Base-by-base conservation (phyloP, 2,329 filamentous ascomycete genomes). In the Pseudovirgaria hyperparasitica region DNA sequence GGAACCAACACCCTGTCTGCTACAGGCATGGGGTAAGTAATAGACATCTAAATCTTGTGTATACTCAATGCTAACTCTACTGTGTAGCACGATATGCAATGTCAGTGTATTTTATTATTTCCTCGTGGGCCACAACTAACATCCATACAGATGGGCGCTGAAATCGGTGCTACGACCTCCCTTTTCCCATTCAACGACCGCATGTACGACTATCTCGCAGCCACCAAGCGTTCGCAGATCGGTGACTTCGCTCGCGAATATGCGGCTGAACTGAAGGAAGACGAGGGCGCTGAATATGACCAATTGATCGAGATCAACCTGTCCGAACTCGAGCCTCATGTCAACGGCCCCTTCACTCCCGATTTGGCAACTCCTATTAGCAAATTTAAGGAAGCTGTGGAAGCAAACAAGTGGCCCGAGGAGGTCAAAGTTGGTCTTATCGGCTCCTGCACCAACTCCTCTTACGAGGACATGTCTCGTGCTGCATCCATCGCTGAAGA, bases 311-410 rank as follows among this genome's bases (percentile, higher is more conserved):
- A 94, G 64, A 82, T 98, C 63, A 87, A 98, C 68, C 73, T 98
- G 29, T 79, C 73, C 32, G 81, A 87, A 60, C 78, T 98, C 25
- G 90, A 98, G 68, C 90, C 90, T 41, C 84, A 96, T 57, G 85
- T 98, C 67, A 98, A 98, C 67, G 90, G 90, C 41, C 90, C 90
- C 39, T 96, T 96, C 73, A 98, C 90, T 16, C 90, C 90, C 35
- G 90, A 98, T 73, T 70, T 98, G 62, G 86, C 85, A 30, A 96
- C 90, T 6, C 90, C 90, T 27, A 92, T 98, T 57, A 93, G 84
- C 63, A 90, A 94, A 67, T 93, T 96, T 67, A 84, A 81, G 62
- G 78, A 92, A 51, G 82, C 84, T 42, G 87, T 87, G 50, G 85
- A 92, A 67, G 75, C 77, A 50, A 93, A 98, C 66, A 74, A 77